Evolutionary conservation across 306 rosid species (phyloP).

Genomic region (Cicer pinnatifidum): DNA sequence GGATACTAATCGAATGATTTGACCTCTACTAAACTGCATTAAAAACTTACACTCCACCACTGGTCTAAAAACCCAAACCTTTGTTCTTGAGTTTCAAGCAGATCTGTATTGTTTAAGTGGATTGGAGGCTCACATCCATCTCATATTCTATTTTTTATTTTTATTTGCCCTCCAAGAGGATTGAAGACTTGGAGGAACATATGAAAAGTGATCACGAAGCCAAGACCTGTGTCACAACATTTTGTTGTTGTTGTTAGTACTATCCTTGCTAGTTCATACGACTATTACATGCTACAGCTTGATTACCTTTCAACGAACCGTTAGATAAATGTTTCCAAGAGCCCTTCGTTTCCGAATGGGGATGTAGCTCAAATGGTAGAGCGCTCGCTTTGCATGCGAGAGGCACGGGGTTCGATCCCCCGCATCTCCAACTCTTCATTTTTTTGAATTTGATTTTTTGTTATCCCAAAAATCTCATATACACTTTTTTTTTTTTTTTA

Average conservation of each 20-base stretch:
- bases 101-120: neutral
- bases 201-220: too few relatives aligned
- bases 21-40: neutral
- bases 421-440: slow-evolving; percentile 61
- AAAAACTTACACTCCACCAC: neutral
- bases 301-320: too few relatives aligned
- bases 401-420: slow-evolving; percentile 98
- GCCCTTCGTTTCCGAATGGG: slow-evolving; percentile 33
- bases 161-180: neutral
- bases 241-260: too few relatives aligned
- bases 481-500: too few relatives aligned
- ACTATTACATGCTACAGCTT: too few relatives aligned
- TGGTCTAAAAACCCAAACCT: neutral
- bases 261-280: too few relatives aligned
- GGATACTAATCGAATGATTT: too few relatives aligned
- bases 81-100: neutral
- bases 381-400: slow-evolving; percentile 97
- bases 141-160: too few relatives aligned
- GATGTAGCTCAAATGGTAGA: slow-evolving; percentile 98
- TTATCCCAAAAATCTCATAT: neutral
- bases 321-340: too few relatives aligned
- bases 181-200: too few relatives aligned
- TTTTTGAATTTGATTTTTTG: too few relatives aligned
- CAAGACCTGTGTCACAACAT: too few relatives aligned
- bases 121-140: neutral